Conservation (phyloP, 2,329 filamentous ascomycete genomes). For the Fusarium ramigenum region DNA sequence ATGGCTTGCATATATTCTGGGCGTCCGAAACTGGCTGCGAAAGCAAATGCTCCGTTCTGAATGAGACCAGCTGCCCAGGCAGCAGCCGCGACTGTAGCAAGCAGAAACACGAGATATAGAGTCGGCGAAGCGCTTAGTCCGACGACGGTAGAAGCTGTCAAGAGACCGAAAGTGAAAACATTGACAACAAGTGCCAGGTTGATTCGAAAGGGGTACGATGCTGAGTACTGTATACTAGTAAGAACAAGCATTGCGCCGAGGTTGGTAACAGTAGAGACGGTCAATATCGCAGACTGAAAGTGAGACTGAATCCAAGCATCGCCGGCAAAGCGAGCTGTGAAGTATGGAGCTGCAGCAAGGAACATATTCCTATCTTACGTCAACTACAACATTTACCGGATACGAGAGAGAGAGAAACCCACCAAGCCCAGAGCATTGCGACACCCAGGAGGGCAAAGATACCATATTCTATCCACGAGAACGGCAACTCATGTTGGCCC, state of each 20-base stretch:
- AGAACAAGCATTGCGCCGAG: conserved; percentile 79
- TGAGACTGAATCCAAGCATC: conserved; percentile 77
- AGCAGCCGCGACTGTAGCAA: conserved; percentile 82
- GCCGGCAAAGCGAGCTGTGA: conserved; percentile 80
- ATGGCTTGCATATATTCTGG: conserved; percentile 94
- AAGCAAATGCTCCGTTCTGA: conserved; percentile 95
- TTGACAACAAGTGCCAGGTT: conserved; percentile 80
- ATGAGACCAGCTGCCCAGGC: conserved; percentile 84
- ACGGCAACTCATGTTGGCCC: conserved; percentile 59
- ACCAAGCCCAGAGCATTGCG: conserved; percentile 98
- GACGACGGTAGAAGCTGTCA: conserved; percentile 80
- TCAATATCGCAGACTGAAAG: conserved; percentile 90
- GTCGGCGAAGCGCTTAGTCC: conserved; percentile 70
- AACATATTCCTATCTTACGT: conserved; percentile 86
- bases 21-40: conserved; percentile 83
- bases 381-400: neutral
- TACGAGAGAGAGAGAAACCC: conserved; percentile 44
- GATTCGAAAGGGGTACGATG: conserved; percentile 90
- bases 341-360: conserved; percentile 92
- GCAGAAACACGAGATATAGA: conserved; percentile 81
- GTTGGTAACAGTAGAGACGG: conserved; percentile 86
- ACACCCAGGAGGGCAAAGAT: conserved; percentile 88
- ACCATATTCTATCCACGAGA: conserved; percentile 87
- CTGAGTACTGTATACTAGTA: conserved; percentile 80
- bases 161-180: conserved; percentile 76